phyloP scores from a whole-genome alignment of 108 stramenopile species.

The Mayamaea pseudoterrestris region DNA sequence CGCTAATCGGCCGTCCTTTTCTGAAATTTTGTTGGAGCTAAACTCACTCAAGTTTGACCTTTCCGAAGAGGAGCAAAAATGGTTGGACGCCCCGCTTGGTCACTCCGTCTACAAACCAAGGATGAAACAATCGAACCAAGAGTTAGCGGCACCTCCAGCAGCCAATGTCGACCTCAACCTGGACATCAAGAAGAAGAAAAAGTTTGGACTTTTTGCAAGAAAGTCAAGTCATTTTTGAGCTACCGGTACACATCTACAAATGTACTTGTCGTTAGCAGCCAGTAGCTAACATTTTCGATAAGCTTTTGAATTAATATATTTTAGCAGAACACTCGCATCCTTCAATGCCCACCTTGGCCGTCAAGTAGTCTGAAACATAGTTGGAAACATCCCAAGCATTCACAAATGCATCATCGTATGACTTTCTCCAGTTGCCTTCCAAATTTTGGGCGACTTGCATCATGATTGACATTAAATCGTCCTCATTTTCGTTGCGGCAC shows the following conservation, averaged over 20 bases:
- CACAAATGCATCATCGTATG: conserved; percentile 75
- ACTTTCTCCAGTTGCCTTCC: conserved; percentile 48
- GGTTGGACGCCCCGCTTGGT: conserved; percentile 35
- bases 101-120: conserved; percentile 42
- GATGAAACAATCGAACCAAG: background rate
- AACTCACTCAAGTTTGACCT: conserved; percentile 15
- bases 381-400: conserved; percentile 78
- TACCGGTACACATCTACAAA: background rate
- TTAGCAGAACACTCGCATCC: conserved; percentile 59
- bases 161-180: background rate
- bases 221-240: conserved; percentile 1
- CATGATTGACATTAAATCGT: conserved; percentile 67
- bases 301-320: conserved; percentile 22
- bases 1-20: conserved; percentile 22
- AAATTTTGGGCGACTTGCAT: conserved; percentile 54
- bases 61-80: conserved; percentile 19
- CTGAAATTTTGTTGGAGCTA: conserved; percentile 18
- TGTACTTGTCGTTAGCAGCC: background rate
- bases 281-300: background rate
- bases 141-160: background rate
- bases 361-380: conserved; percentile 71
- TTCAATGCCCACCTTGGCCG: conserved; percentile 45
- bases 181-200: background rate
- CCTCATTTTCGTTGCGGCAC: conserved; percentile 32
- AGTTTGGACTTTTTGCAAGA: background rate